A percentile compares a stretch with the other conserved stretches of the same genome.
Evolutionary conservation across 106 monocot species (phyloP).

Genomic region (Apostasia shenzhenica): DNA sequence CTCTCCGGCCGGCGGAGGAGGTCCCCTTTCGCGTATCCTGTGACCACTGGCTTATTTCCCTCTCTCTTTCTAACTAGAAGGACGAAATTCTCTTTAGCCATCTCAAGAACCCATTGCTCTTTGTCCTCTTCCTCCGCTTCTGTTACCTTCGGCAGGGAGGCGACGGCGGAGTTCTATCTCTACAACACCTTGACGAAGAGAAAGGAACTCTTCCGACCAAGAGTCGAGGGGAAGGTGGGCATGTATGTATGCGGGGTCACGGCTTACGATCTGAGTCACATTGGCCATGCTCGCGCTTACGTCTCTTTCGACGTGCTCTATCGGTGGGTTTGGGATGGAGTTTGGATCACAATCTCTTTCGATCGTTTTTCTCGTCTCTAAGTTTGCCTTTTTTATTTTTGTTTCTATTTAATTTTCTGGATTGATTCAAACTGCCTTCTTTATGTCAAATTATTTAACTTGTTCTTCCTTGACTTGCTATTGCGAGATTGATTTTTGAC

Average conservation of each 20-base stretch:
- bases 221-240: slow-evolving; percentile 57
- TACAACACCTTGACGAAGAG: slow-evolving; percentile 67
- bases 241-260: slow-evolving; percentile 97
- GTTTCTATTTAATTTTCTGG: too few relatives aligned
- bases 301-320: slow-evolving; percentile 86
- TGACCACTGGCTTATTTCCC: not conserved
- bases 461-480: too few relatives aligned
- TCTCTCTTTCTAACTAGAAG: slow-evolving; percentile 1
- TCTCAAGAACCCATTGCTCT: not conserved
- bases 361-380: too few relatives aligned
- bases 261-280: slow-evolving; percentile 83
- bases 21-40: not conserved
- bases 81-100: not conserved
- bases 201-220: slow-evolving; percentile 62
- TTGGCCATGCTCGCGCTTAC: slow-evolving; percentile 85
- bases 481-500: too few relatives aligned
- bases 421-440: too few relatives aligned
- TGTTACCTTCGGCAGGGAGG: not conserved
- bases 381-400: too few relatives aligned
- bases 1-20: not conserved
- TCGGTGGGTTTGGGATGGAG: slow-evolving; percentile 24
- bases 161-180: slow-evolving; percentile 30
- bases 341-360: not conserved
- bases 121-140: not conserved
- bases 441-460: too few relatives aligned